phyloP scores from a whole-genome alignment of 768 basidiomycete genomes.

The Gautieria morchelliformis region DNA sequence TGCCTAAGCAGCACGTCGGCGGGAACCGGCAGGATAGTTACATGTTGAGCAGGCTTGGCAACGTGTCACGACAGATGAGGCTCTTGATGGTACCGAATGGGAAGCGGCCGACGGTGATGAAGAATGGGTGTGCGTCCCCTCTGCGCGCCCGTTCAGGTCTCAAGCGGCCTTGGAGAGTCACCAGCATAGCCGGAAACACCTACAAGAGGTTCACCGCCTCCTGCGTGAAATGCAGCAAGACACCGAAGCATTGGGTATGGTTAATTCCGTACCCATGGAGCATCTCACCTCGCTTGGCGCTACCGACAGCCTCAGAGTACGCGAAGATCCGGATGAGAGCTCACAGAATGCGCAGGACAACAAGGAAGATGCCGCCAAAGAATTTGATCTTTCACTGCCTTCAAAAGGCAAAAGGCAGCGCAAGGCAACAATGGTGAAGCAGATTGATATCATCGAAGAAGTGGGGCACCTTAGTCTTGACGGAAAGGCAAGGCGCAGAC shows the following conservation, averaged over 20 bases:
- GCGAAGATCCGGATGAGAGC: background rate
- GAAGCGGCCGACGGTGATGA: conserved; percentile 64
- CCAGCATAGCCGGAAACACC: too few relatives aligned
- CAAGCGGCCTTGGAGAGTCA: conserved; percentile 96
- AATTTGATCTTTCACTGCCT: too few relatives aligned
- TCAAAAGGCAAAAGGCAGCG: conserved; percentile 9
- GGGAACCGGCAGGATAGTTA: conserved; percentile 22
- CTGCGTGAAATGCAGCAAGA: conserved; percentile 71
- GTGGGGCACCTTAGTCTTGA: too few relatives aligned
- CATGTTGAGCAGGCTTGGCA: conserved; percentile 93
- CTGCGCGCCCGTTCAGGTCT: conserved; percentile 78
- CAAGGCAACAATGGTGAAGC: conserved; percentile 17
- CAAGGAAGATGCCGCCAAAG: conserved; percentile 1
- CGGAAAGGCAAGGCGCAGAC: too few relatives aligned
- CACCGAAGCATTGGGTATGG: too few relatives aligned
- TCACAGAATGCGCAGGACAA: conserved; percentile 2
- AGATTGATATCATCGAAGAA: too few relatives aligned
- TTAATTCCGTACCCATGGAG: conserved; percentile 18
- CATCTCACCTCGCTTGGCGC: background rate
- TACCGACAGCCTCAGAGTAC: background rate
- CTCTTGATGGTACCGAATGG: conserved; percentile 57
- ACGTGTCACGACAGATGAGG: conserved; percentile 34
- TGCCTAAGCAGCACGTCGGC: conserved; percentile 18
- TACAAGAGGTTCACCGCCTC: conserved; percentile 76
- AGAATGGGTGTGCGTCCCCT: conserved; percentile 95